These are phyloP conservation scores for Chalaropsis ovoidea DNA, from an alignment of 2,329 filamentous ascomycete species.

Conservation along the genomic window DNA sequence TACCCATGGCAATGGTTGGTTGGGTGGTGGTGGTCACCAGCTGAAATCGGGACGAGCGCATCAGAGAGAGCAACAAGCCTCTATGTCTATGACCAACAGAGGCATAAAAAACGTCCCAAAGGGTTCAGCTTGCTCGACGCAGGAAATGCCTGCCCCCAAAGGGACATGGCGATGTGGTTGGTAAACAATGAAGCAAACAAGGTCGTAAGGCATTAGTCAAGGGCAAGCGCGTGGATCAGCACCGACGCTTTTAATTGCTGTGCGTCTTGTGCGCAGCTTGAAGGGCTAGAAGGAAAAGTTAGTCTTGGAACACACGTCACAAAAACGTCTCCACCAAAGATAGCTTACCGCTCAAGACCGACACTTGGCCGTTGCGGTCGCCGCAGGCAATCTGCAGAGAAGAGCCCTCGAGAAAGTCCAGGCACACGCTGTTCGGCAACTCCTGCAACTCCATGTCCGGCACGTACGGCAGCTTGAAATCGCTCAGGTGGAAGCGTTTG, in stretches of 20 bases:
- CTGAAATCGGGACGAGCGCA: background rate
- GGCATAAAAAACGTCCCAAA: background rate
- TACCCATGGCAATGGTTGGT: background rate
- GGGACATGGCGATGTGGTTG: background rate
- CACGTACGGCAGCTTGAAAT: constrained; percentile 68
- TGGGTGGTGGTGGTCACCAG: background rate
- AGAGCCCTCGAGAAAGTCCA: constrained; percentile 53
- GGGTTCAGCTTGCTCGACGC: too few relatives aligned
- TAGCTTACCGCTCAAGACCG: constrained; percentile 45
- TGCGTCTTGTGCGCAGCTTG: constrained; percentile 32
- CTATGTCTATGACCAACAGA: background rate
- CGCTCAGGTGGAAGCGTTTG: constrained; percentile 75
- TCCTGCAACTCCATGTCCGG: constrained; percentile 90
- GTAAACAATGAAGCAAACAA: constrained; percentile 12
- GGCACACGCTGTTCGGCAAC: constrained; percentile 69
- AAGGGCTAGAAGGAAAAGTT: constrained; percentile 29
- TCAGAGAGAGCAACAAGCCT: background rate
- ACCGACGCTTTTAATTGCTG: constrained; percentile 9
- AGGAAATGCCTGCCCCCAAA: too few relatives aligned
- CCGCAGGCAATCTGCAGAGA: constrained; percentile 54
- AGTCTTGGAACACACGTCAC: constrained; percentile 1
- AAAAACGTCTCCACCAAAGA: background rate
- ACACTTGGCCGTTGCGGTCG: constrained; percentile 48
- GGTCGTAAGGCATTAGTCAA: constrained; percentile 17
- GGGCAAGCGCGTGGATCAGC: background rate